phyloP scores from a whole-genome alignment of 1,284 basidiomycete species.

The Volvariella volvacea region DNA sequence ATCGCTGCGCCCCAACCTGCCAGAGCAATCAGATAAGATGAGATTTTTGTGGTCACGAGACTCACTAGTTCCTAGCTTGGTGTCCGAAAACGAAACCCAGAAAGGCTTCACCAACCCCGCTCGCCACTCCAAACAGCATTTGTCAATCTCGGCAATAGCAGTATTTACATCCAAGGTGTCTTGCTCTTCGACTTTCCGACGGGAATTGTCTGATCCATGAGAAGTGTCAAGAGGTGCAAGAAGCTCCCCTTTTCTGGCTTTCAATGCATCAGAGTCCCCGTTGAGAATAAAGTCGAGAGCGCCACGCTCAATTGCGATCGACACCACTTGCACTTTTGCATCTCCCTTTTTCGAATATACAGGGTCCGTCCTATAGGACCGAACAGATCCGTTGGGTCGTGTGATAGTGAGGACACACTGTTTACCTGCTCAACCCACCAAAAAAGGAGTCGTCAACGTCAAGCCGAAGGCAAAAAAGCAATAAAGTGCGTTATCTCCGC shows the following conservation, averaged over 20 bases:
- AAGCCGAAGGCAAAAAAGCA: background rate
- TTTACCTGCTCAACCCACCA: constrained; percentile 29
- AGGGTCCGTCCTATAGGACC: constrained; percentile 45
- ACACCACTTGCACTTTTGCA: constrained; percentile 44
- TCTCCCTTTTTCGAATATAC: constrained; percentile 36
- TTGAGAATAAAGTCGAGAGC: constrained; percentile 48
- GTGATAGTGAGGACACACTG: constrained; percentile 54
- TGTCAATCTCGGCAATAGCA: constrained; percentile 31
- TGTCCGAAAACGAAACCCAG: constrained; percentile 44
- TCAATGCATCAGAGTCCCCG: constrained; percentile 29
- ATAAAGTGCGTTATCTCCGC: background rate
- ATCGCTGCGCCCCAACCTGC: constrained; percentile 52
- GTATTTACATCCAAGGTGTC: constrained; percentile 5
- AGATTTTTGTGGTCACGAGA: constrained; percentile 6
- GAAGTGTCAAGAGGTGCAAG: constrained; percentile 29
- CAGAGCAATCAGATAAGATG: background rate
- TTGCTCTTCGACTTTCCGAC: constrained; percentile 10
- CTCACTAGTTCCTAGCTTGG: constrained; percentile 39
- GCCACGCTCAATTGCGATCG: constrained; percentile 48
- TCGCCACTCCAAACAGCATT: constrained; percentile 46
- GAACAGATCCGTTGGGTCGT: constrained; percentile 39
- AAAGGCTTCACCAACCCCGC: constrained; percentile 37
- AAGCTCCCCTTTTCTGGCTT: constrained; percentile 24
- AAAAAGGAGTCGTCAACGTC: too few relatives aligned
- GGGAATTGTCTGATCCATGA: constrained; percentile 6